phyloP scores from a whole-genome alignment of 495 filamentous ascomycete genomes.

The Terfezia boudieri region DNA sequence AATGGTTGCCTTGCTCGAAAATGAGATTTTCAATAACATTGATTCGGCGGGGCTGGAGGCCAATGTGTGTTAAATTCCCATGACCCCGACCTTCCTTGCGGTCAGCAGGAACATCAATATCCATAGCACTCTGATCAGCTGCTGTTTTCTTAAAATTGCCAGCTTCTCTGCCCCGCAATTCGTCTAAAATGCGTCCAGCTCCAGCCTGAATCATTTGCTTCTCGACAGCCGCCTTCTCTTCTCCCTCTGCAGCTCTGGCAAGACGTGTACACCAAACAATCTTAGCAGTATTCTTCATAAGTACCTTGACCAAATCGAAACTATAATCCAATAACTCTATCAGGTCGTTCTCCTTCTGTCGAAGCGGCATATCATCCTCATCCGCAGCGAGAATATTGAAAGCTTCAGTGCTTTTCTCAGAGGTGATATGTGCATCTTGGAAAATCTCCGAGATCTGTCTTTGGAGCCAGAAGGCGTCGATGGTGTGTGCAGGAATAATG shows the following conservation, averaged over 20 bases:
- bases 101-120: slow-evolving; percentile 56
- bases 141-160: slow-evolving; percentile 58
- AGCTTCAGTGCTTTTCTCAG: slow-evolving; percentile 64
- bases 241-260: slow-evolving; percentile 55
- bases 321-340: slow-evolving; percentile 98
- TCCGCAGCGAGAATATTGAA: slow-evolving; percentile 58
- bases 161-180: slow-evolving; percentile 43
- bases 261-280: slow-evolving; percentile 88
- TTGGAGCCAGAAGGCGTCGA: slow-evolving; percentile 95
- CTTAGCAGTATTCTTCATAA: slow-evolving; percentile 80
- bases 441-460: slow-evolving; percentile 74
- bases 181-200: slow-evolving; percentile 66
- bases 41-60: slow-evolving; percentile 63
- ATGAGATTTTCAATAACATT: slow-evolving; percentile 91
- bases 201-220: slow-evolving; percentile 75
- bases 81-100: slow-evolving; percentile 32
- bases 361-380: slow-evolving; percentile 60
- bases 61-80: slow-evolving; percentile 45
- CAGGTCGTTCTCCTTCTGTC: slow-evolving; percentile 92
- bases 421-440: slow-evolving; percentile 70
- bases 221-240: slow-evolving; percentile 58
- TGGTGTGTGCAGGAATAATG: slow-evolving; percentile 55
- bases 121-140: slow-evolving; percentile 38
- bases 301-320: slow-evolving; percentile 72
- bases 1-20: slow-evolving; percentile 93